A percentile compares a stretch with the other conserved stretches of the same genome.
These are phyloP conservation scores for Helotiales sp. DNA, from an alignment of 2,329 filamentous ascomycete genomes.

Conservation along the genomic window DNA sequence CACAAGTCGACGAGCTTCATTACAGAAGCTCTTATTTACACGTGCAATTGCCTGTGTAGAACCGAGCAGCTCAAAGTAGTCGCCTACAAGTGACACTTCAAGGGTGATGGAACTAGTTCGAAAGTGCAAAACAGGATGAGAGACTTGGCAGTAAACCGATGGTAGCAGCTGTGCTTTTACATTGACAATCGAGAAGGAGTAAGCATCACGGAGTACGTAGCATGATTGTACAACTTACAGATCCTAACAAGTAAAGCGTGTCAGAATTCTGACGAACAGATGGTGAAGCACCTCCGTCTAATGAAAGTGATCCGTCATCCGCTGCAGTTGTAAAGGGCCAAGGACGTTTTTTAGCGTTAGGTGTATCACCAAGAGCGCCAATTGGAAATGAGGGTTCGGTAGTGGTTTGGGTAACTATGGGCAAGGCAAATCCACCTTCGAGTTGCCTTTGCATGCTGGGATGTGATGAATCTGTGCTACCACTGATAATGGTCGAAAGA, in stretches of 20 bases:
- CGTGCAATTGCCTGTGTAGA: not conserved
- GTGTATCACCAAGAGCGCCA: not conserved
- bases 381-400: too few relatives aligned
- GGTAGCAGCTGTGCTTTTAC: not conserved
- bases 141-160: not conserved
- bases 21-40: conserved; percentile 1
- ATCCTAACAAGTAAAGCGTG: not conserved
- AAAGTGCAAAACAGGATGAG: not conserved
- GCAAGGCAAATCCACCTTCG: too few relatives aligned
- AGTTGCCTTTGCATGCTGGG: too few relatives aligned
- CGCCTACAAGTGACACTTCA: not conserved
- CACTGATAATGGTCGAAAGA: not conserved
- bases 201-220: not conserved
- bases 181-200: not conserved
- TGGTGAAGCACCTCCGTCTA: not conserved
- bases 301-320: not conserved
- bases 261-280: not conserved
- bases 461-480: too few relatives aligned
- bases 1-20: not conserved
- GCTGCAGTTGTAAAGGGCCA: conserved; percentile 1
- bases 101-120: not conserved
- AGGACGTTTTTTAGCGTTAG: not conserved
- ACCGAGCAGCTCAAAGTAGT: not conserved
- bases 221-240: not conserved
- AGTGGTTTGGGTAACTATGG: too few relatives aligned